Evolutionary conservation across 2,329 filamentous ascomycete genomes (phyloP).

Genomic region (Dothideomycetes sp.): DNA sequence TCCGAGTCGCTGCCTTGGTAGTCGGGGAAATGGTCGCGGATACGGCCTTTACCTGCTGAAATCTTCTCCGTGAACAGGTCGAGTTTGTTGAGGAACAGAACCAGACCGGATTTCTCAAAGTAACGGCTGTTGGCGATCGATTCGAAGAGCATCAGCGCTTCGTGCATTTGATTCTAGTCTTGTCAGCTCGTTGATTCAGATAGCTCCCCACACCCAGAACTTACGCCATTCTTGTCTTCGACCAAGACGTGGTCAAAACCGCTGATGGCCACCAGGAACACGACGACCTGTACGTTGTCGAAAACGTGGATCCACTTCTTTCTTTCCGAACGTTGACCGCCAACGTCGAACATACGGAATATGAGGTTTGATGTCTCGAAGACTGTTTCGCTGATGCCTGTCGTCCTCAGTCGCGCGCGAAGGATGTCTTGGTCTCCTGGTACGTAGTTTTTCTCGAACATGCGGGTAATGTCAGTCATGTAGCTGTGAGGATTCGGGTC

Average conservation of each 20-base stretch:
- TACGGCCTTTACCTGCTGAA: constrained; percentile 35
- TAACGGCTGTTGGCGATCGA: constrained; percentile 64
- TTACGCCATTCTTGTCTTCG: constrained; percentile 64
- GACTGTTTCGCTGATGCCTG: constrained; percentile 91
- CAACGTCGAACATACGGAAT: constrained; percentile 96
- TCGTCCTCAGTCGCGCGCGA: constrained; percentile 93
- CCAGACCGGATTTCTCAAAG: constrained; percentile 65
- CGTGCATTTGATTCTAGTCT: constrained; percentile 61
- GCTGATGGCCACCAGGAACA: constrained; percentile 93
- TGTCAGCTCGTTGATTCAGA: background rate
- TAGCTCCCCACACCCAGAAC: constrained; percentile 43
- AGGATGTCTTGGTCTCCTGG: constrained; percentile 93
- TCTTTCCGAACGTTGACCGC: constrained; percentile 87
- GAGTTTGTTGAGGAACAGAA: constrained; percentile 68
- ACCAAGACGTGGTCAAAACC: constrained; percentile 95
- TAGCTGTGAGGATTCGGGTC: constrained; percentile 56
- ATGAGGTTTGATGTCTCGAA: constrained; percentile 93
- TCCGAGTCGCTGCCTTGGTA: constrained; percentile 36
- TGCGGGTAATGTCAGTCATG: constrained; percentile 57
- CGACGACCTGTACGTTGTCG: constrained; percentile 93
- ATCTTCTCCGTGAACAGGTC: constrained; percentile 50
- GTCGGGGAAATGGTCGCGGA: constrained; percentile 42
- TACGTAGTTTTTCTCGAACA: constrained; percentile 65
- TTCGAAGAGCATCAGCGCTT: constrained; percentile 61
- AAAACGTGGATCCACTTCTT: constrained; percentile 99